Base-by-base conservation (phyloP, 495 filamentous ascomycete species). In the Cercophora scortea region DNA sequence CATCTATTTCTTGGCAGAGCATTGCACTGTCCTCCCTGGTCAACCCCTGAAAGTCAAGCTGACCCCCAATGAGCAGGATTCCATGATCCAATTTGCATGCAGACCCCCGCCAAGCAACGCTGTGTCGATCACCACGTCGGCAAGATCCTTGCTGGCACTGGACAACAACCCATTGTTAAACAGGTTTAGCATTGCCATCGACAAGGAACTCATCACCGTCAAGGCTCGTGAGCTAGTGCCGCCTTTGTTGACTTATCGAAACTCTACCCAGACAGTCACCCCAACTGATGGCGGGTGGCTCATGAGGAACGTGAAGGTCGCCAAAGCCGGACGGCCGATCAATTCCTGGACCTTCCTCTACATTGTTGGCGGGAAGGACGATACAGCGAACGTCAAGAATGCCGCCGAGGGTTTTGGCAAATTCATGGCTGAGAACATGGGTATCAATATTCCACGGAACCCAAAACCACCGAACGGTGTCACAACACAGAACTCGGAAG, bases 31-130 rank as follows among this genome's bases (percentile, higher is more conserved):
- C 8, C 55, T 83, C 5, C 77, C 80, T 8, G 89, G 88, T 0
- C 88, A 96, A 61, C 57, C 78, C 9, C 63, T 83, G 12, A 71
- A 73, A 51, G 59, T 69, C 1, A 81, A 82, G 62, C 72, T 89
- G 18, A 64, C 59, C 12, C 65, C 72, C 0, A 62, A 69, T 0
- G 87, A 89, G 57, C 85, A 82, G 0, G 63, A 72, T 0, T 47
- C 64, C 0, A 92, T 92, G 85, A 76, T 89, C 17, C 61, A 59
- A 2, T 88, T 90, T 61, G 83, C 89, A 1, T 86, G 84, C 35
- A 78, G 87, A 11, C 65, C 66, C 9, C 86, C 89, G 0, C 72
- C 66, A 0, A 68, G 74, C 36, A 94, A 94, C 57, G 86, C 85
- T 0, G 51, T 69, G 15, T 85, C 83, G 0, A 85, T 95, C 58